Evolutionary conservation across 2,329 filamentous ascomycete genomes (phyloP), one percentile per base, ranked within the genome.

Genomic region (Zasmidium angulare): DNA sequence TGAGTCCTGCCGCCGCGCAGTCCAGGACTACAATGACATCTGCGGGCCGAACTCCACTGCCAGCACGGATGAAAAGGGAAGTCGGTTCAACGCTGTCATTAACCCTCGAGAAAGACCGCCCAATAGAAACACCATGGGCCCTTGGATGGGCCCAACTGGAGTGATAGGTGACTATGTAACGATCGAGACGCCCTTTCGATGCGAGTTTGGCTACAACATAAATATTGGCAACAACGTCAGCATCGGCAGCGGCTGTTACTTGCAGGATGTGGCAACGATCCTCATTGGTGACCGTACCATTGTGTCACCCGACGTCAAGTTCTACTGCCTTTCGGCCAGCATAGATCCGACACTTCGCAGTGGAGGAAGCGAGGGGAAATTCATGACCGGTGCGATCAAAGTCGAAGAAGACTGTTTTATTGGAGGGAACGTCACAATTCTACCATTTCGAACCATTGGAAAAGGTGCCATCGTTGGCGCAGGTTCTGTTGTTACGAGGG

Each of bases 141-240:
- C 11, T 17, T 64, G 61, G 63, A 49, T 58, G 29, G 65, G 65
- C 1, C 71, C 66, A 12, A 62, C 79, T 56, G 90, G 84, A 57
- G 84, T 29, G 11, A 29, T 29, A 29, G 26, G 26, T 6, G 26
- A 29, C 11, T 29, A 6, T 6, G 26, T 29, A 11, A 29, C 26
- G 46, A 89, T 99, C 23, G 91, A 96, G 69, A 86, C 90, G 2
- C 93, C 93, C 0, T 98, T 99, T 74, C 87, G 83, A 50, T 97
- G 93, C 73, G 92, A 97, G 70, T 97, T 97, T 70, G 95, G 95
- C 0, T 98, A 96, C 78, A 98, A 99, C 74, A 89, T 98, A 68
- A 84, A 84, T 50, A 89, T 99, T 66, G 93, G 90, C 12, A 88
- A 93, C 67, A 88, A 95, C 64, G 91, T 96, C 2, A 84, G 88